Conservation (phyloP, 768 basidiomycete genomes). For the Boletus edulis region DNA sequence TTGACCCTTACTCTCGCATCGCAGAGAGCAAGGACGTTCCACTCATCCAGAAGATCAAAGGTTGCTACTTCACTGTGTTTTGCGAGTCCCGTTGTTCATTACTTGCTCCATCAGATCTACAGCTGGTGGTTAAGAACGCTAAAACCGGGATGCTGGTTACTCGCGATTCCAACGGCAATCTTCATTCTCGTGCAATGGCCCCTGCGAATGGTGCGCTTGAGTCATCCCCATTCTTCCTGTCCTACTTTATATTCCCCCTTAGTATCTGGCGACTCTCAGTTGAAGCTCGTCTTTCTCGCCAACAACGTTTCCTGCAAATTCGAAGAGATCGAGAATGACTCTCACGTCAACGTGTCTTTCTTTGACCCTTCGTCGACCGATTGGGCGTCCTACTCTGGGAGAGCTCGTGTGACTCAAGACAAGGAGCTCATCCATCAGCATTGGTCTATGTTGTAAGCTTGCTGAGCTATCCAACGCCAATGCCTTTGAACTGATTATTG, state of each 20-base stretch:
- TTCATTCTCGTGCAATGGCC: conserved; percentile 83
- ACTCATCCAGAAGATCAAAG: conserved; percentile 64
- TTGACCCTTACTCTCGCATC: conserved; percentile 73
- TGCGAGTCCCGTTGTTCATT: neutral
- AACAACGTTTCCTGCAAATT: conserved; percentile 75
- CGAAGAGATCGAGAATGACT: conserved; percentile 72
- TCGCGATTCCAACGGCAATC: conserved; percentile 57
- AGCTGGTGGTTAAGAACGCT: conserved; percentile 59
- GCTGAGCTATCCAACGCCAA: neutral
- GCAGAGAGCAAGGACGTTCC: conserved; percentile 58
- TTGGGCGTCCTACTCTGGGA: conserved; percentile 81
- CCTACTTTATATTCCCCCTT: neutral
- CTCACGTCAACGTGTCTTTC: conserved; percentile 80
- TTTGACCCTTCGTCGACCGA: conserved; percentile 64
- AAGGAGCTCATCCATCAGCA: conserved; percentile 60
- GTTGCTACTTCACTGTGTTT: conserved; percentile 26
- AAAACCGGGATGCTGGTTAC: conserved; percentile 79
- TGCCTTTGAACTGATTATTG: neutral
- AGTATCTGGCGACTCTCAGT: conserved; percentile 47
- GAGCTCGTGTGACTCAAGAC: conserved; percentile 63
- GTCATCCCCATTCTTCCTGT: neutral
- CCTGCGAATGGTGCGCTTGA: conserved; percentile 56
- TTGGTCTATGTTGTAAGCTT: conserved; percentile 53
- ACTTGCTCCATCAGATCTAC: conserved; percentile 45
- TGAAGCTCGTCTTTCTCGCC: conserved; percentile 65